Evolutionary conservation across 1,284 basidiomycete species (phyloP), one percentile per base, ranked within the genome.

Genomic region (Coniophora puteana): DNA sequence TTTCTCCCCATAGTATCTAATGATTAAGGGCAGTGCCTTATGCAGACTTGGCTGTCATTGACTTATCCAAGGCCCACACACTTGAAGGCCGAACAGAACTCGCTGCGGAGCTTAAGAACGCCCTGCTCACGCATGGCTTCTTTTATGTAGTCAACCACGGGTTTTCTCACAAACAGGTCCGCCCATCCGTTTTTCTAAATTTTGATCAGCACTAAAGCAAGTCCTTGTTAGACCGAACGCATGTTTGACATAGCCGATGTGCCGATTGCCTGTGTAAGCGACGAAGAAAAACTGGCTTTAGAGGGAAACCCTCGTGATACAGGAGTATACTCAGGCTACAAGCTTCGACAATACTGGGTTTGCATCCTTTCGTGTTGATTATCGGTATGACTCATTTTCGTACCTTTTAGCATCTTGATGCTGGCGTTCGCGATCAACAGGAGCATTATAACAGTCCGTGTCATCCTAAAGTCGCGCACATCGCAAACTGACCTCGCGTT

Each of bases 91-190:
- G 72, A 21, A 53, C 58, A 1, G 59, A 65, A 35, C 67, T 84
- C 1, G 71, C 74, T 0, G 47, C 54, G 16, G 67, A 75, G 51
- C 66, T 80, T 5, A 69, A 72, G 28, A 65, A 78, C 42, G 83
- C 83, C 0, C 71, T 87, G 65, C 61, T 67, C 4, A 70, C 68
- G 12, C 69, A 79, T 37, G 82, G 77, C 5, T 87, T 82, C 55
- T 77, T 81, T 60, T 83, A 78, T 48, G 67, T 76, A 16, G 51
- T 79, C 42, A 80, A 80, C 44, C 80, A 83, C 47, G 78, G 79
- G 5, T 72, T 73, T 33, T 63, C 59, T 0, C 57, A 60, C 24
- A 58, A 63, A 8, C 65, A 78, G 63, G 80, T 68, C 42, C 36
- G 53, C 12, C 16, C 20, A 22, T 31, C 30, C 8, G n/a, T 27